Evolutionary conservation across 768 basidiomycete species (phyloP), one percentile per base, ranked within the genome.

Genomic region (Asterophora lycoperdoides): DNA sequence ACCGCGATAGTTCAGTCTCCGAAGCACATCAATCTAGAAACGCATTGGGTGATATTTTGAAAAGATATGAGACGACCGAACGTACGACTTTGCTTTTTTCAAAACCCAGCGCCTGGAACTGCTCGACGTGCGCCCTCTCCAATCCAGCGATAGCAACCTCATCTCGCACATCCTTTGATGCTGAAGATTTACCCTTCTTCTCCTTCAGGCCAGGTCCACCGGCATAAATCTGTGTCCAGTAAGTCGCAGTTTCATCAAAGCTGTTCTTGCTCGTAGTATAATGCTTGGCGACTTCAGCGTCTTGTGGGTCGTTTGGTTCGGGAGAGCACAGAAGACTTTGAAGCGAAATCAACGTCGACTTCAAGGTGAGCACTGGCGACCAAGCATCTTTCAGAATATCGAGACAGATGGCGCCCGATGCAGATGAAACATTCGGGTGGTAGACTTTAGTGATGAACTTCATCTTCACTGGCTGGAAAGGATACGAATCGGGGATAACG

Each of bases 201-300:
- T 68, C 73, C 56, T 74, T 74, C 9, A 63, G 59, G 15, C 68
- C 72, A 3, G 86, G 81, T 1, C 83, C 89, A 38, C 85, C 88
- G 2, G 94, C 94, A 63, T 96, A 96, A 23, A 86, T 82, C 60
- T 89, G 83, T 1, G 93, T 90, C 94, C 94, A 98, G 65, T 94
- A 93, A 34, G 80, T 76, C 48, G 94, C 94, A 3, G 94, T 98
- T 33, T 88, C 88, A 50, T 94, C 89, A 56, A 98, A 98, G 59
- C 86, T 84, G 19, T 72, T 69, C 64, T 86, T 86, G 64, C 86
- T 89, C 10, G 93, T 91, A 66, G 89, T 87, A 60, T 89, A 98
- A 62, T 96, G 95, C 65, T 96, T 97, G 10, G 94, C 94, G 9
- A 98, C 94, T 69, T 98, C 93, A 0, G 94, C 95, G 62, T 98